Evolutionary conservation across 805 yeast species (phyloP).

Genomic region (Wickerhamomyces canadensis): DNA sequence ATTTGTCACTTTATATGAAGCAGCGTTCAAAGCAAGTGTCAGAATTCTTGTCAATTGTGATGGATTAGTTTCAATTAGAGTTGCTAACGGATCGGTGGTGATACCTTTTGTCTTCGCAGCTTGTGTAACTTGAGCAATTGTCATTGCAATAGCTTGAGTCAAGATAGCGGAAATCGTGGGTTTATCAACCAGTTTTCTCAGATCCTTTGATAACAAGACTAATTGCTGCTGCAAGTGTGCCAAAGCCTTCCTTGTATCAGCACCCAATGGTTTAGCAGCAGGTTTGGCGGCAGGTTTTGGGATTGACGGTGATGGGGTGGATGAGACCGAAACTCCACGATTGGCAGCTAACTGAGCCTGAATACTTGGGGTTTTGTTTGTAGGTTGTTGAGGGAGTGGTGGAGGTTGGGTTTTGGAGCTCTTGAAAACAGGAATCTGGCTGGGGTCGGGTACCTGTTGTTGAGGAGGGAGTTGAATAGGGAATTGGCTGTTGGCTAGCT

Average conservation of each 20-base stretch:
- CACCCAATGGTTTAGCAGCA: constrained; percentile 27
- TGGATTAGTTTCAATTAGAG: constrained; percentile 75
- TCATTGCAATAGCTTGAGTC: constrained; percentile 89
- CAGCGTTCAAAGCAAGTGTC: constrained; percentile 76
- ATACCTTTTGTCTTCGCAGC: constrained; percentile 84
- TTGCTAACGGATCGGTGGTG: constrained; percentile 70
- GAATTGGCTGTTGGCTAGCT: background rate
- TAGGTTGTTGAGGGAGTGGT: background rate
- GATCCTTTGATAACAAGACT: constrained; percentile 68
- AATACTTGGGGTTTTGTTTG: constrained; percentile 20
- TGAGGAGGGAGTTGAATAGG: background rate
- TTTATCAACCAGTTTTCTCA: constrained; percentile 65
- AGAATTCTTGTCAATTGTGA: constrained; percentile 72
- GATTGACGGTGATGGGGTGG: constrained; percentile 21
- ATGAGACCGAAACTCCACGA: constrained; percentile 19
- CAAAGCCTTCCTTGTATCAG: constrained; percentile 54
- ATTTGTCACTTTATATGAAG: constrained; percentile 56
- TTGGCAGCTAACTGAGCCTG: constrained; percentile 29
- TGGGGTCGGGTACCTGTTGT: constrained; percentile 1
- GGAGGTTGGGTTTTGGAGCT: background rate
- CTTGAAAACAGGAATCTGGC: constrained; percentile 7
- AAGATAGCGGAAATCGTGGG: constrained; percentile 79
- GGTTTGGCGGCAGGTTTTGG: constrained; percentile 23
- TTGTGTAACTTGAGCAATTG: constrained; percentile 83
- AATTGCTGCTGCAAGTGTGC: constrained; percentile 83